phyloP scores from a whole-genome alignment of 2,329 filamentous ascomycete genomes.

The Talaromyces funiculosus region DNA sequence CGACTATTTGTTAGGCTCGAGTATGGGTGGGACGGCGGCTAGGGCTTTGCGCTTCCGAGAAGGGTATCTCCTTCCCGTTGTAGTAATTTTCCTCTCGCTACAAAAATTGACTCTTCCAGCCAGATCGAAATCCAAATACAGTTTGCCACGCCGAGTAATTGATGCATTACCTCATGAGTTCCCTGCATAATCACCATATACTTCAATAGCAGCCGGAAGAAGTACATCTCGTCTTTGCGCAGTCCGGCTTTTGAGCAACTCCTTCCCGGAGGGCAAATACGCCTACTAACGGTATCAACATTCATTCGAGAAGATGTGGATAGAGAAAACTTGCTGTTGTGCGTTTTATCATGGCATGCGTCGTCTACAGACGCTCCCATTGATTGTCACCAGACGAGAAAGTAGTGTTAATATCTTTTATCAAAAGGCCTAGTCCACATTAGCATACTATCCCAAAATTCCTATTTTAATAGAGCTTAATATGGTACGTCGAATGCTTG shows the following conservation, averaged over 20 bases:
- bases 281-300: slow-evolving; percentile 1
- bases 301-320: no score
- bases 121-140: background rate
- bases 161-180: slow-evolving; percentile 14
- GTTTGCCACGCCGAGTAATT: slow-evolving; percentile 17
- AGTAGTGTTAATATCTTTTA: slow-evolving; percentile 8
- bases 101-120: background rate
- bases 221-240: slow-evolving; percentile 8
- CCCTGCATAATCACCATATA: slow-evolving; percentile 15
- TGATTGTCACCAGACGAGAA: background rate
- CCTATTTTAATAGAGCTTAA: background rate
- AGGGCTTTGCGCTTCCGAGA: slow-evolving; percentile 1
- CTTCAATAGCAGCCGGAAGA: slow-evolving; percentile 9
- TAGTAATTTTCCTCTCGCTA: background rate
- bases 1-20: background rate
- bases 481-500: slow-evolving; percentile 3
- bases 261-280: slow-evolving; percentile 10
- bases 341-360: slow-evolving; percentile 14
- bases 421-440: slow-evolving; percentile 1
- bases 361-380: slow-evolving; percentile 11
- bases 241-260: slow-evolving; percentile 2
- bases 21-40: background rate
- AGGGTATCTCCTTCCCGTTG: slow-evolving; percentile 3
- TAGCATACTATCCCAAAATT: background rate
- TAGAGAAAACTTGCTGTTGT: background rate